These are phyloP conservation scores for Podospora fimiseda DNA, from an alignment of 495 filamentous ascomycete genomes.

Conservation along the genomic window DNA sequence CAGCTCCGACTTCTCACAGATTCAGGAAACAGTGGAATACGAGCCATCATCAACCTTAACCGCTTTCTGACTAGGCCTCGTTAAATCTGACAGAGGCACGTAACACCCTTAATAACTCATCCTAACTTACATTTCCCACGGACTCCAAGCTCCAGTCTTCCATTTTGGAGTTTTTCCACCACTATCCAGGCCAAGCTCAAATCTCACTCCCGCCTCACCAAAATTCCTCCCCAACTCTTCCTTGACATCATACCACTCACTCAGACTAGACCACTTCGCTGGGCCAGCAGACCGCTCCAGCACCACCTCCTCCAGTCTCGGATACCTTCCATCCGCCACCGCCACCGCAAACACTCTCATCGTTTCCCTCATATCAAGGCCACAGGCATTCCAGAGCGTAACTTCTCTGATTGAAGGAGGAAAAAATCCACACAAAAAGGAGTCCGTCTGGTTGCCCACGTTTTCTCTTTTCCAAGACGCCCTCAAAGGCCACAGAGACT, in stretches of 20 bases:
- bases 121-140: no score
- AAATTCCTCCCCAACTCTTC: constrained; percentile 2
- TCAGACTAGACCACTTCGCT: neutral
- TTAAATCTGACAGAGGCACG: no score
- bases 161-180: no score
- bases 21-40: no score
- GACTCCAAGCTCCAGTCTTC: no score
- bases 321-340: constrained; percentile 6
- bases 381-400: constrained; percentile 7
- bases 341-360: constrained; percentile 7
- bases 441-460: neutral
- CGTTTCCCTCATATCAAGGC: neutral
- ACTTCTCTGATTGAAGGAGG: constrained; percentile 7
- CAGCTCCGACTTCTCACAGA: no score
- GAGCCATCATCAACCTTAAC: no score
- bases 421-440: constrained; percentile 4
- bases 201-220: constrained; percentile 2
- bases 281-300: neutral
- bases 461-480: constrained; percentile 1
- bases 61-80: no score
- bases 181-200: constrained; percentile 5
- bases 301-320: constrained; percentile 4
- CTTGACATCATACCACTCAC: neutral
- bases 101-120: no score
- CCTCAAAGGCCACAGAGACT: constrained; percentile 5